Conservation (phyloP, 768 basidiomycete genomes). For the Kondoa malvinella region DNA sequence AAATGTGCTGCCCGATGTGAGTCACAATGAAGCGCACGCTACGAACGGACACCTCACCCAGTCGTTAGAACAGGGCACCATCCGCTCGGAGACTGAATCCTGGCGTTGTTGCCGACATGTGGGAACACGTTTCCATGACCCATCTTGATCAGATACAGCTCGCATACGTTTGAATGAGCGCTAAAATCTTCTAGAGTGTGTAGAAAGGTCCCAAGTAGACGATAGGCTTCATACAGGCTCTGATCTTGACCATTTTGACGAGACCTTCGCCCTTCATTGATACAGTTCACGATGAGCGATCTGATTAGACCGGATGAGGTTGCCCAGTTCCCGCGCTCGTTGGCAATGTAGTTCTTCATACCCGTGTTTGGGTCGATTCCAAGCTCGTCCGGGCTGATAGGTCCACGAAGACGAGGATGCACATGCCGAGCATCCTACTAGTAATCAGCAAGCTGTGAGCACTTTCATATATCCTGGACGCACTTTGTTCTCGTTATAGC, state of each 20-base stretch:
- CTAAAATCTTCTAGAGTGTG: slow-evolving; percentile 54
- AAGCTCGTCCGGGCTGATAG: slow-evolving; percentile 66
- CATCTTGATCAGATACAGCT: slow-evolving; percentile 54
- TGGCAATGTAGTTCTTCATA: slow-evolving; percentile 89
- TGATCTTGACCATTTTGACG: slow-evolving; percentile 36
- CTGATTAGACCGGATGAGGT: slow-evolving; percentile 66
- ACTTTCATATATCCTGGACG: slow-evolving; percentile 11
- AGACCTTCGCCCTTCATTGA: slow-evolving; percentile 55
- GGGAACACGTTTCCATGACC: slow-evolving; percentile 62
- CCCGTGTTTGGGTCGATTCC: slow-evolving; percentile 69
- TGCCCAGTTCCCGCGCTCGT: slow-evolving; percentile 62
- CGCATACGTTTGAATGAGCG: slow-evolving; percentile 63
- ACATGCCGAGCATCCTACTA: slow-evolving; percentile 52
- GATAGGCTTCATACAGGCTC: slow-evolving; percentile 43
- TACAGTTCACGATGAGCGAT: slow-evolving; percentile 56
- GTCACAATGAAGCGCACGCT: no score
- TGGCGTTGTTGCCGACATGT: slow-evolving; percentile 66
- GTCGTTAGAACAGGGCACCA: slow-evolving; percentile 48
- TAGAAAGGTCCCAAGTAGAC: slow-evolving; percentile 47
- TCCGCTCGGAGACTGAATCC: slow-evolving; percentile 58
- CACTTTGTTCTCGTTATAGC: slow-evolving; percentile 18
- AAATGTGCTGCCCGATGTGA: slow-evolving; percentile 20
- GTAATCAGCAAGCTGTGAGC: slow-evolving; percentile 31
- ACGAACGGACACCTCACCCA: no score
- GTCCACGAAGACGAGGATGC: slow-evolving; percentile 57